phyloP scores from a whole-genome alignment of 2,329 filamentous ascomycete species.

The Lachnellula cervina region DNA sequence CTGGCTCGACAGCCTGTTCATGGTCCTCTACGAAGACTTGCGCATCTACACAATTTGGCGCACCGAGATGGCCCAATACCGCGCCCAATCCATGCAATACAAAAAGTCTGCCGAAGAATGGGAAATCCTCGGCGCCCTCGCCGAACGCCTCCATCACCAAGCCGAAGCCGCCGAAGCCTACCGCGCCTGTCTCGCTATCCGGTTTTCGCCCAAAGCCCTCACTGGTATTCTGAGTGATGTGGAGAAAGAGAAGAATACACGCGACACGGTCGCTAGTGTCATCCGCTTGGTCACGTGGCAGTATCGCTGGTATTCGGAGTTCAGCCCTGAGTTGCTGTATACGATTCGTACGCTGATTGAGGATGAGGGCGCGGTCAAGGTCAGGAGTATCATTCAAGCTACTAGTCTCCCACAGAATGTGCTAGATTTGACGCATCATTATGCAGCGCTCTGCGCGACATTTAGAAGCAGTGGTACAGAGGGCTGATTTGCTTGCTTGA shows the following conservation, averaged over 20 bases:
- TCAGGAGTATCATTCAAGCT: conserved; percentile 93
- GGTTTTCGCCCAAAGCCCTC: conserved; percentile 91
- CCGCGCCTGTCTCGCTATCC: conserved; percentile 75
- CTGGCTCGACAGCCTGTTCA: conserved; percentile 98
- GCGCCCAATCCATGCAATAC: conserved; percentile 89
- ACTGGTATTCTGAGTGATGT: conserved; percentile 76
- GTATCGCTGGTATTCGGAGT: conserved; percentile 99
- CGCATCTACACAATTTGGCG: conserved; percentile 99
- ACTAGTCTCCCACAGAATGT: conserved; percentile 91
- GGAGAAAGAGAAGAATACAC: conserved; percentile 71
- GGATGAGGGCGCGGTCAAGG: conserved; percentile 95
- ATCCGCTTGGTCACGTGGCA: conserved; percentile 96
- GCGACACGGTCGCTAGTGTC: conserved; percentile 76
- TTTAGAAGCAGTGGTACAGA: conserved; percentile 79
- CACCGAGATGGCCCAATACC: conserved; percentile 94
- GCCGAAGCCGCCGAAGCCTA: conserved; percentile 94
- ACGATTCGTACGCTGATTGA: conserved; percentile 91
- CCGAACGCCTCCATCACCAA: conserved; percentile 84
- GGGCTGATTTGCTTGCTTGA: conserved; percentile 17
- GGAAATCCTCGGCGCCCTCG: conserved; percentile 93
- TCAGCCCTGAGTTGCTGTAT: conserved; percentile 85
- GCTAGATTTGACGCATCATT: conserved; percentile 91
- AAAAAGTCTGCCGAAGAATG: conserved; percentile 96
- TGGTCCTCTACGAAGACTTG: conserved; percentile 97
- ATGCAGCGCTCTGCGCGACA: conserved; percentile 87